These are phyloP conservation scores for Middelhovenomyces tepae DNA, from an alignment of 805 yeast genomes.

Conservation along the genomic window DNA sequence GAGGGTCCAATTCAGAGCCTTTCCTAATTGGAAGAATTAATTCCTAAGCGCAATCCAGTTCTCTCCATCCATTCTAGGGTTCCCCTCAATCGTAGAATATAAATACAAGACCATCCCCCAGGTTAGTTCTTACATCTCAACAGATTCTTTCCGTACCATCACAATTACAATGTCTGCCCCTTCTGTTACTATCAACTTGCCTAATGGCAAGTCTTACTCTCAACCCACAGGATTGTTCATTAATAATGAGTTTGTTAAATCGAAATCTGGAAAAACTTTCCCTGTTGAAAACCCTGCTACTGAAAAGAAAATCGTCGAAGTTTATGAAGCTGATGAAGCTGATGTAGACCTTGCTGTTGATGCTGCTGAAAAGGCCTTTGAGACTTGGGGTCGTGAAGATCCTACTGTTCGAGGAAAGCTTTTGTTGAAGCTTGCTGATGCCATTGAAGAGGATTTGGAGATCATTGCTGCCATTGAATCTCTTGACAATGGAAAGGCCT, in stretches of 20 bases:
- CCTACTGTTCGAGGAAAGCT: conserved; percentile 59
- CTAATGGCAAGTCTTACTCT: conserved; percentile 55
- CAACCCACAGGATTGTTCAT: conserved; percentile 89
- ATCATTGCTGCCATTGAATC: conserved; percentile 75
- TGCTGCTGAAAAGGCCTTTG: conserved; percentile 74
- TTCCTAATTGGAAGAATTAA: no score
- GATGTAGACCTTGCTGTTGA: conserved; percentile 76
- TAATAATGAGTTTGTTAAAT: conserved; percentile 66
- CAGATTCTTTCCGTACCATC: no score
- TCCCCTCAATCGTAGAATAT: no score
- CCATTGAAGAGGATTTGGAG: conserved; percentile 65
- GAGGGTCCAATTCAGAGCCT: no score
- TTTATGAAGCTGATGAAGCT: conserved; percentile 64
- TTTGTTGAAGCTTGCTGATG: conserved; percentile 65
- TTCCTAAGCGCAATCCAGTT: no score
- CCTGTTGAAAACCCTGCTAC: conserved; percentile 33
- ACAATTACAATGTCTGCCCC: no score
- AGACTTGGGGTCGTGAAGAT: conserved; percentile 59
- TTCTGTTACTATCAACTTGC: conserved; percentile 46
- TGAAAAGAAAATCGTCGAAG: conserved; percentile 52
- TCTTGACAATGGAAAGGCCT: conserved; percentile 84
- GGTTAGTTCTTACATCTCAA: no score
- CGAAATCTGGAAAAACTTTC: conserved; percentile 48
- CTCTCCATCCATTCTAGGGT: no score
- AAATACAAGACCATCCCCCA: no score